A percentile compares a stretch with the other conserved stretches of the same genome.
These are phyloP conservation scores for Cicer chorassanicum DNA, from an alignment of 306 rosid species.

Conservation along the genomic window DNA sequence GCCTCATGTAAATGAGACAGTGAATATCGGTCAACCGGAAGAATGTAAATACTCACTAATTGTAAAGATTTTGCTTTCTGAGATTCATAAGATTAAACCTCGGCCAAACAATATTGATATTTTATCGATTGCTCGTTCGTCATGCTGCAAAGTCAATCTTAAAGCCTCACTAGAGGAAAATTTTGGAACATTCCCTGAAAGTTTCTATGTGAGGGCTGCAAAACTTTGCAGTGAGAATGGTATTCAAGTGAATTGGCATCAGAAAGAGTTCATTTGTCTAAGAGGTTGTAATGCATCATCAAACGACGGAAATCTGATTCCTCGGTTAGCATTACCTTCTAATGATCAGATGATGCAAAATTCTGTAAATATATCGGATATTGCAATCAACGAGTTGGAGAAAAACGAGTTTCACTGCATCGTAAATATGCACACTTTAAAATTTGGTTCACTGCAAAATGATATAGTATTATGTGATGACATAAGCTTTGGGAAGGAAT, in stretches of 20 bases:
- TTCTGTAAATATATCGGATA: conserved; percentile 46
- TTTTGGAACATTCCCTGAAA: conserved; percentile 67
- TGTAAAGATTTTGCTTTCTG: conserved; percentile 70
- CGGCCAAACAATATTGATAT: conserved; percentile 70
- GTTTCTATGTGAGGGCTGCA: conserved; percentile 69
- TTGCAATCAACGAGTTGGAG: conserved; percentile 53
- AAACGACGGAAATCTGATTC: conserved; percentile 51
- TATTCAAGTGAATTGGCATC: conserved; percentile 65
- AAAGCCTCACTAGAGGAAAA: conserved; percentile 63
- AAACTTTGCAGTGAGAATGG: conserved; percentile 69
- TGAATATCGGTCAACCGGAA: conserved; percentile 55
- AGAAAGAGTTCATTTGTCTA: conserved; percentile 72
- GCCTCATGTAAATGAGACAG: conserved; percentile 55
- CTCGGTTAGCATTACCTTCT: conserved; percentile 59
- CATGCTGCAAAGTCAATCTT: conserved; percentile 74
- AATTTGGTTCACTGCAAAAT: conserved; percentile 53
- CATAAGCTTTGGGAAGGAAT: conserved; percentile 85
- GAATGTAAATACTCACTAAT: conserved; percentile 69
- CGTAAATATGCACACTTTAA: conserved; percentile 55
- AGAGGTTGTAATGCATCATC: conserved; percentile 62
- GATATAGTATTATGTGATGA: conserved; percentile 68
- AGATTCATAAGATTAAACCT: conserved; percentile 68
- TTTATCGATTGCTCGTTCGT: conserved; percentile 62
- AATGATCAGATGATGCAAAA: conserved; percentile 42
- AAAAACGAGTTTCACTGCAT: conserved; percentile 70